Conservation (phyloP, 2,329 filamentous ascomycete species). For the Botrytis pseudocinerea region DNA sequence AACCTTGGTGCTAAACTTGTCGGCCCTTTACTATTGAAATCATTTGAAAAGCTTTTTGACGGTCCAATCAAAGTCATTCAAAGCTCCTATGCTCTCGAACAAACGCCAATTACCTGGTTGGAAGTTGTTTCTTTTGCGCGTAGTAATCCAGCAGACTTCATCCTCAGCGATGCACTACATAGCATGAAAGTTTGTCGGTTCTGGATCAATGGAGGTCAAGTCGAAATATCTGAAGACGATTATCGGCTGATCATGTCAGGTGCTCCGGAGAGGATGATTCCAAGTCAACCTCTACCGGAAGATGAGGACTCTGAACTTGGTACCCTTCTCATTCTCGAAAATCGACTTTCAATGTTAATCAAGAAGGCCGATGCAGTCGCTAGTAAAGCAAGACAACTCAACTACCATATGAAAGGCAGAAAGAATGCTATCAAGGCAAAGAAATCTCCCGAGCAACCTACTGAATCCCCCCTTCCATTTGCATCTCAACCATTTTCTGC, state of each 20-base stretch:
- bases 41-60: conserved; percentile 84
- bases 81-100: conserved; percentile 56
- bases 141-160: conserved; percentile 76
- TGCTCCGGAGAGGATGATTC: conserved; percentile 78
- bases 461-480: conserved; percentile 26
- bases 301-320: conserved; percentile 84
- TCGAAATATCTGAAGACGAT: conserved; percentile 87
- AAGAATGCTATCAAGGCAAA: conserved; percentile 70
- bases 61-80: conserved; percentile 61
- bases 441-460: conserved; percentile 46
- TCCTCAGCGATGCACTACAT: conserved; percentile 66
- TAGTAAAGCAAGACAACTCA: conserved; percentile 72
- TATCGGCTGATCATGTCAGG: conserved; percentile 82
- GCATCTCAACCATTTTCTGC: conserved; percentile 34
- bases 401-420: conserved; percentile 75
- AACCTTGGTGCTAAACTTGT: conserved; percentile 82
- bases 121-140: conserved; percentile 85
- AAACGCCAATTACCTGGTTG: conserved; percentile 71
- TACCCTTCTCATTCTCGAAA: conserved; percentile 80
- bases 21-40: conserved; percentile 79
- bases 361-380: conserved; percentile 77
- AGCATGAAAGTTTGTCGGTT: conserved; percentile 77
- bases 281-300: conserved; percentile 77
- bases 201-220: conserved; percentile 74
- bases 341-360: conserved; percentile 73